These are phyloP conservation scores for Phanerochaete sordida DNA, from an alignment of 768 basidiomycete species.

Conservation along the genomic window DNA sequence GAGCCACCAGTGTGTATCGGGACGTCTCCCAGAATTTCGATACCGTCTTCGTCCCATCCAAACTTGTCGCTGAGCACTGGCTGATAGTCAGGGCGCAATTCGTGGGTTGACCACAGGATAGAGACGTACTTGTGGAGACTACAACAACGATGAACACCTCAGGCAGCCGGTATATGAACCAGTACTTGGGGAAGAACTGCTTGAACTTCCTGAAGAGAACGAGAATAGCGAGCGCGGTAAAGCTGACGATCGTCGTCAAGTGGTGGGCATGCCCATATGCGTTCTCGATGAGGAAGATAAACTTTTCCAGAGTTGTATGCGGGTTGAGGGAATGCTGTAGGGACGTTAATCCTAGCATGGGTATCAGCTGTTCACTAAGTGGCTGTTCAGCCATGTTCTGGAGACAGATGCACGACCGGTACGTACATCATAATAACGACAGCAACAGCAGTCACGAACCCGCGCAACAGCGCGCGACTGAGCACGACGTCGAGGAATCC, in stretches of 20 bases:
- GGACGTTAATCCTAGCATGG: conserved; percentile 78
- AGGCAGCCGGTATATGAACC: conserved; percentile 78
- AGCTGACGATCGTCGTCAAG: conserved; percentile 72
- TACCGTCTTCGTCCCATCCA: conserved; percentile 72
- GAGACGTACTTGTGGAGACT: conserved; percentile 65
- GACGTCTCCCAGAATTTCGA: conserved; percentile 82
- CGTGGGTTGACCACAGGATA: background rate
- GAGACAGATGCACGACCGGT: background rate
- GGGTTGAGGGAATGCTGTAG: conserved; percentile 55
- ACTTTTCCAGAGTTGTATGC: conserved; percentile 71
- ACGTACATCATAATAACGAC: conserved; percentile 81
- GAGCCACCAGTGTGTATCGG: conserved; percentile 53
- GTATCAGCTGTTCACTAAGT: conserved; percentile 74
- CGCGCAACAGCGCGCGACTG: conserved; percentile 81
- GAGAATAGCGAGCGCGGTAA: conserved; percentile 63
- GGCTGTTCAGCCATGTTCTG: background rate
- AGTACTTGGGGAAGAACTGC: conserved; percentile 51
- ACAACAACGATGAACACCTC: conserved; percentile 90
- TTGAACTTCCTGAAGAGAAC: conserved; percentile 60
- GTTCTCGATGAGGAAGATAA: conserved; percentile 67
- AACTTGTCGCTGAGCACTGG: conserved; percentile 68
- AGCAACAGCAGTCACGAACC: conserved; percentile 84
- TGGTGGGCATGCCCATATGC: conserved; percentile 53
- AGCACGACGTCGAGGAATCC: conserved; percentile 94
- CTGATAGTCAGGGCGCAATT: conserved; percentile 5